phyloP scores from a whole-genome alignment of 1,284 basidiomycete species.

The Leucoagaricus sp. region DNA sequence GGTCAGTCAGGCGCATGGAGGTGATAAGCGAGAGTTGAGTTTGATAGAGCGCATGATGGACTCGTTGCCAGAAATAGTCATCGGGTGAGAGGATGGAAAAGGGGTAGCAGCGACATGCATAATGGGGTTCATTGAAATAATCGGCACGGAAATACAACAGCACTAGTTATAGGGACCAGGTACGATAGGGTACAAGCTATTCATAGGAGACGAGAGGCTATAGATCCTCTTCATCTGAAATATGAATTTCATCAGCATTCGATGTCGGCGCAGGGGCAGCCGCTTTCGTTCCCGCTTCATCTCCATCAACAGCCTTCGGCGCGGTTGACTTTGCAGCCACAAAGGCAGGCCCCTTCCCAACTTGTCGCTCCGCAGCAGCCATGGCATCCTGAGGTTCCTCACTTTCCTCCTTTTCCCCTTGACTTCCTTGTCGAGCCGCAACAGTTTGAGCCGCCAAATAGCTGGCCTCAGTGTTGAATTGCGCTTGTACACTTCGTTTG shows the following conservation, averaged over 20 bases:
- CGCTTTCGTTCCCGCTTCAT: constrained; percentile 29
- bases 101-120: background rate
- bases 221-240: constrained; percentile 76
- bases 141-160: too few relatives aligned
- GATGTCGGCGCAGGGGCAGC: constrained; percentile 30
- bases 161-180: too few relatives aligned
- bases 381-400: constrained; percentile 61
- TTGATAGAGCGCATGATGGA: background rate
- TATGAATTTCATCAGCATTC: constrained; percentile 82
- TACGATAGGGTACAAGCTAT: constrained; percentile 12
- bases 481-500: constrained; percentile 96
- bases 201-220: constrained; percentile 17
- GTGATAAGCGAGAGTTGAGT: background rate
- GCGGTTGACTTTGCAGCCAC: constrained; percentile 61
- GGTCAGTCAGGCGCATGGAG: constrained; percentile 8
- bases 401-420: constrained; percentile 55
- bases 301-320: constrained; percentile 28
- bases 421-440: constrained; percentile 61
- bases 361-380: constrained; percentile 64
- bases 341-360: constrained; percentile 59
- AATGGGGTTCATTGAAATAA: background rate
- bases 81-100: background rate
- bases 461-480: constrained; percentile 95
- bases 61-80: background rate
- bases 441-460: constrained; percentile 87